These are phyloP conservation scores for Cladophialophora chaetospira DNA, from an alignment of 2,329 filamentous ascomycete genomes.

Conservation along the genomic window DNA sequence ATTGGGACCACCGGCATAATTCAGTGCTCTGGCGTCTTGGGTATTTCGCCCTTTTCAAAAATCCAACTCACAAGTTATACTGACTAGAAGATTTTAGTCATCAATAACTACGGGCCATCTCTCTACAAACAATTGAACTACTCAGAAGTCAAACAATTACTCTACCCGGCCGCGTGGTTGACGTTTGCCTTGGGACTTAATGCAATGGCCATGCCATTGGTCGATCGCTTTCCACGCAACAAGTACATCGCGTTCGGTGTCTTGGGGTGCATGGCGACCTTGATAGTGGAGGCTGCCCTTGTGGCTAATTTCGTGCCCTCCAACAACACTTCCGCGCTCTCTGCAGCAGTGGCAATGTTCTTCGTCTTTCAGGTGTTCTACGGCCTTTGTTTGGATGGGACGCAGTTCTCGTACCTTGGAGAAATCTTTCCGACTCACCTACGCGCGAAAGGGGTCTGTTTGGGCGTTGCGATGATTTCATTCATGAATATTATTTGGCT, in stretches of 20 bases:
- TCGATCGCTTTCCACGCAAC: slow-evolving; percentile 29
- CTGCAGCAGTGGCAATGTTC: slow-evolving; percentile 45
- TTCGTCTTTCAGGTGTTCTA: slow-evolving; percentile 47
- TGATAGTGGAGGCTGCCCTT: slow-evolving; percentile 44
- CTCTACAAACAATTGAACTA: slow-evolving; percentile 52
- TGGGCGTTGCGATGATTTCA: slow-evolving; percentile 42
- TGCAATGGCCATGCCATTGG: slow-evolving; percentile 20
- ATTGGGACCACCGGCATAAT: slow-evolving; percentile 27
- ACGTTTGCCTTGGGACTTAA: slow-evolving; percentile 30
- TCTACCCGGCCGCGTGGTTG: slow-evolving; percentile 28
- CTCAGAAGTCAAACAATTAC: slow-evolving; percentile 35
- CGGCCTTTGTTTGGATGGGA: slow-evolving; percentile 49
- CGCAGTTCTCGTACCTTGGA: slow-evolving; percentile 50
- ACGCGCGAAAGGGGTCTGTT: slow-evolving; percentile 34
- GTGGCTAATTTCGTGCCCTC: slow-evolving; percentile 41
- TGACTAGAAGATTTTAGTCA: slow-evolving; percentile 35
- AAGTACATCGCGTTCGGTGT: slow-evolving; percentile 38
- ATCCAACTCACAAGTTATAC: background rate
- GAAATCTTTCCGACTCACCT: slow-evolving; percentile 50
- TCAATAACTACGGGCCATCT: slow-evolving; percentile 48
- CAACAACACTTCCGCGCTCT: slow-evolving; percentile 37
- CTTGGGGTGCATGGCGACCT: slow-evolving; percentile 43
- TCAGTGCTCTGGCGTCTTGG: slow-evolving; percentile 37
- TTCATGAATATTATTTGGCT: slow-evolving; percentile 43
- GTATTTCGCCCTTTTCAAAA: background rate